Conservation (phyloP, 2,329 filamentous ascomycete genomes). For the Aspergillus eucalypticola region DNA sequence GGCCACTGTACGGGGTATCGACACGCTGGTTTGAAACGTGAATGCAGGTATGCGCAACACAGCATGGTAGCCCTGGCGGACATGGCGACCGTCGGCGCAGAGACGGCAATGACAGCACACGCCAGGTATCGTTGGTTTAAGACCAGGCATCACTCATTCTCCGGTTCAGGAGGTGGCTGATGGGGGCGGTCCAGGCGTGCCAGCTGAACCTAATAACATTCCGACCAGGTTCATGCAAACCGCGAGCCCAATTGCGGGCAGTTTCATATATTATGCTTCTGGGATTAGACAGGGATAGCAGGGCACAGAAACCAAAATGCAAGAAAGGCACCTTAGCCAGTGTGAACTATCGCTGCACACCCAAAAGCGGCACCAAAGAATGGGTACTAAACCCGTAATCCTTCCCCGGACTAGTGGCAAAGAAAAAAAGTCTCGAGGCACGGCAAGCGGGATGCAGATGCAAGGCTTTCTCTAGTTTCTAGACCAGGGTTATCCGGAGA, state of each 20-base stretch:
- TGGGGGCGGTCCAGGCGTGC: constrained; percentile 10
- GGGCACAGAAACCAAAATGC: constrained; percentile 6
- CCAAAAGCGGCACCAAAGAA: constrained; percentile 11
- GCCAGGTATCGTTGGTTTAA: neutral
- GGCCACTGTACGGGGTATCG: neutral
- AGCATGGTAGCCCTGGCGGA: neutral
- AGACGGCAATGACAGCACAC: neutral
- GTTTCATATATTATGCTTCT: constrained; percentile 6
- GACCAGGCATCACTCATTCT: constrained; percentile 9
- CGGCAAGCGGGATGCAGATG: constrained; percentile 4
- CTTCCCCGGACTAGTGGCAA: constrained; percentile 10
- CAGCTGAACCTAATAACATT: constrained; percentile 8
- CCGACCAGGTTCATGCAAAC: constrained; percentile 4
- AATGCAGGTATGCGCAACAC: neutral
- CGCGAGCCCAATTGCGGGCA: constrained; percentile 6
- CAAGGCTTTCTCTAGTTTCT: constrained; percentile 9
- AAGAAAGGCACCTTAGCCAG: constrained; percentile 7
- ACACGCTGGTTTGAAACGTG: neutral
- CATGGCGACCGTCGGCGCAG: neutral
- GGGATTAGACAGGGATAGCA: neutral
- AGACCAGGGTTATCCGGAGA: constrained; percentile 19
- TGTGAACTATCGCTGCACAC: constrained; percentile 11
- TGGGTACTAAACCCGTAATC: neutral
- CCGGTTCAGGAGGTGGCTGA: constrained; percentile 27
- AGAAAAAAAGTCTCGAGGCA: neutral